A percentile compares a stretch with the other conserved stretches of the same genome.
These are phyloP conservation scores for Aphanomyces euteiches DNA, from an alignment of 352 stramenopile species.

Conservation along the genomic window DNA sequence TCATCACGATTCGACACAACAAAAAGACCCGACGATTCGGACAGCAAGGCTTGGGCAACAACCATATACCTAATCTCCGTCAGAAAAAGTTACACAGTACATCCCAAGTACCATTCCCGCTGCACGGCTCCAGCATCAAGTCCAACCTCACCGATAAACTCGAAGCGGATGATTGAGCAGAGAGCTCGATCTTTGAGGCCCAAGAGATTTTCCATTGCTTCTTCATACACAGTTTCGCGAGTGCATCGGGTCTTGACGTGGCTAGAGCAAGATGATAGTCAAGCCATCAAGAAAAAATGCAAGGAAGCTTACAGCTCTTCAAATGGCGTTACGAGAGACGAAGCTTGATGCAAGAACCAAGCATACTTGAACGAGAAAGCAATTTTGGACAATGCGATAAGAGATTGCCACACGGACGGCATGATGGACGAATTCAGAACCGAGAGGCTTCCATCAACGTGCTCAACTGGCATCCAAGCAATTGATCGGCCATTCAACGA, in stretches of 20 bases:
- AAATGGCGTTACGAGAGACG: slow-evolving; percentile 55
- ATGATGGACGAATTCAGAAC: slow-evolving; percentile 59
- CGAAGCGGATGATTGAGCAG: slow-evolving; percentile 76
- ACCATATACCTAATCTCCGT: slow-evolving; percentile 39
- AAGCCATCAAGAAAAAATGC: not conserved
- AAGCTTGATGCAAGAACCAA: slow-evolving; percentile 80
- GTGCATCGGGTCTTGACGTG: slow-evolving; percentile 75
- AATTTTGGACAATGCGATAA: slow-evolving; percentile 31
- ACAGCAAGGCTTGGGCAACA: slow-evolving; percentile 68
- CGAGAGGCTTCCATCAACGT: slow-evolving; percentile 47
- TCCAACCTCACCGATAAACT: slow-evolving; percentile 79
- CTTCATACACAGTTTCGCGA: slow-evolving; percentile 66
- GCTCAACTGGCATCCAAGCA: slow-evolving; percentile 56
- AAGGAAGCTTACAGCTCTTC: slow-evolving; percentile 43
- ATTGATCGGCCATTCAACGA: slow-evolving; percentile 33
- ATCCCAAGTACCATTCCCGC: slow-evolving; percentile 80
- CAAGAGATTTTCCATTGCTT: slow-evolving; percentile 77
- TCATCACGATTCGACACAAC: slow-evolving; percentile 71
- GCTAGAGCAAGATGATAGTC: slow-evolving; percentile 26
- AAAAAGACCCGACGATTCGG: slow-evolving; percentile 69
- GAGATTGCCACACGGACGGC: slow-evolving; percentile 45
- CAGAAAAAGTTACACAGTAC: slow-evolving; percentile 18
- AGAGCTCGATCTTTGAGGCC: slow-evolving; percentile 77
- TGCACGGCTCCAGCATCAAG: slow-evolving; percentile 76
- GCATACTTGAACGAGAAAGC: slow-evolving; percentile 78